A percentile compares a stretch with the other conserved stretches of the same genome.
phyloP scores from a whole-genome alignment of 495 filamentous ascomycete species.

The Penicillium coffeae region DNA sequence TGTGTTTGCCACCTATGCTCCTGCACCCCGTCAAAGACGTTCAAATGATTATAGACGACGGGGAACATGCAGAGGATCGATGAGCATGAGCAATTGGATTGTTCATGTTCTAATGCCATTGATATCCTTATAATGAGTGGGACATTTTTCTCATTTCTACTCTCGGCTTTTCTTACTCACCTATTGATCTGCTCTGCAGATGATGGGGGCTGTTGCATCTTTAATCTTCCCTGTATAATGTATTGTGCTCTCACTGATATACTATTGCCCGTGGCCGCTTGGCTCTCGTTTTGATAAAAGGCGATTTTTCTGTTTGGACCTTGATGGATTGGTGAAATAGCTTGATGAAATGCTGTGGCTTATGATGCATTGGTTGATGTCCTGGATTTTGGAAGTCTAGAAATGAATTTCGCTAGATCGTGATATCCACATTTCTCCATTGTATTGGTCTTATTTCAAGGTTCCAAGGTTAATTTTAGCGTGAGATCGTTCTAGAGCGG shows the following conservation, averaged over 20 bases:
- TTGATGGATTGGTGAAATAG: conserved; percentile 1
- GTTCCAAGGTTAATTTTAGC: too few relatives aligned
- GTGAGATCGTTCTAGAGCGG: too few relatives aligned
- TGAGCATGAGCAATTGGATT: too few relatives aligned
- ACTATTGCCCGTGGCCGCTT: not conserved
- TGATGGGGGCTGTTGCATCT: not conserved
- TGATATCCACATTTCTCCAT: conserved; percentile 4
- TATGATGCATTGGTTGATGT: conserved; percentile 15
- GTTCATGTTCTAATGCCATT: too few relatives aligned
- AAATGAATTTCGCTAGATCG: conserved; percentile 8
- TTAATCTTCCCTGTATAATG: conserved; percentile 19
- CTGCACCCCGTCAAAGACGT: conserved; percentile 91
- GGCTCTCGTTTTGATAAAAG: conserved; percentile 6
- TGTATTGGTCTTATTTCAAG: not conserved
- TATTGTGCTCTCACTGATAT: conserved; percentile 8
- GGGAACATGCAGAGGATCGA: conserved; percentile 23
- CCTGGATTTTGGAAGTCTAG: not conserved
- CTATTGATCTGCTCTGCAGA: not conserved
- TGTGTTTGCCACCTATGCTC: conserved; percentile 92
- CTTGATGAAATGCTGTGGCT: conserved; percentile 7
- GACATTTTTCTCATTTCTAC: not conserved
- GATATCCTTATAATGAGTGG: too few relatives aligned
- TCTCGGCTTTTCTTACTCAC: not conserved
- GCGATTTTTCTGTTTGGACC: conserved; percentile 9
- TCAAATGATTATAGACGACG: conserved; percentile 66